Evolutionary conservation across 78 protist species (phyloP), one percentile per base, ranked within the genome.

Genomic region (Dictyostelium capitatum): DNA sequence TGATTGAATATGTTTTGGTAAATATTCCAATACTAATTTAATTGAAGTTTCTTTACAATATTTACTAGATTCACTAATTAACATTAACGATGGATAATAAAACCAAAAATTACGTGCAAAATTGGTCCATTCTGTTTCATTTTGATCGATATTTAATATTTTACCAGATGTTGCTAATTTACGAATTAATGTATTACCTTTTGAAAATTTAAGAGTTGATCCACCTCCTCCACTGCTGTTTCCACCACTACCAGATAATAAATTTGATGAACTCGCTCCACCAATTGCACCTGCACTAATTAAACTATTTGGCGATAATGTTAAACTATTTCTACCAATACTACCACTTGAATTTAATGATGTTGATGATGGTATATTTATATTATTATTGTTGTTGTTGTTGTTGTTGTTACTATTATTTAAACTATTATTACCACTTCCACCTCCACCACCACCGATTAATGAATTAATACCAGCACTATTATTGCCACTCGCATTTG

Each of bases 81-180:
- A 70, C 84, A 78, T 59, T 8, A 87, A 53, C 6, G 92, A 87
- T 11, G 92, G 92, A n/a, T 87, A 77, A 51, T 87, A 87, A 67
- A 78, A 87, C 92, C 92, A 87, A 62, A 87, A 87, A 20, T 56
- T 57, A 25, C 92, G 11, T 3, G 92, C 92, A 78, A 87, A 87
- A 70, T 87, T 87, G 7, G 79, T 56, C 92, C 92, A 87, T 56
- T 87, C 92, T 2, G 74, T 56, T n/a, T 87, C 92, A 11, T 51
- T 46, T 43, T 77, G 83, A 37, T 87, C 92, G n/a, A 57, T 50
- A 37, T 79, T 79, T 54, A 79, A 32, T 30, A 79, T 79, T 50
- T 79, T 79, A 32, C 70, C 70, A 50, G 50, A 10, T 23, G 65
- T 79, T 0, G 72, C 72, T 20, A 79, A 32, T 54, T 79, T 79